Evolutionary conservation across 768 basidiomycete species (phyloP), one percentile per base, ranked within the genome.

Genomic region (Leccinum longicurvipes): DNA sequence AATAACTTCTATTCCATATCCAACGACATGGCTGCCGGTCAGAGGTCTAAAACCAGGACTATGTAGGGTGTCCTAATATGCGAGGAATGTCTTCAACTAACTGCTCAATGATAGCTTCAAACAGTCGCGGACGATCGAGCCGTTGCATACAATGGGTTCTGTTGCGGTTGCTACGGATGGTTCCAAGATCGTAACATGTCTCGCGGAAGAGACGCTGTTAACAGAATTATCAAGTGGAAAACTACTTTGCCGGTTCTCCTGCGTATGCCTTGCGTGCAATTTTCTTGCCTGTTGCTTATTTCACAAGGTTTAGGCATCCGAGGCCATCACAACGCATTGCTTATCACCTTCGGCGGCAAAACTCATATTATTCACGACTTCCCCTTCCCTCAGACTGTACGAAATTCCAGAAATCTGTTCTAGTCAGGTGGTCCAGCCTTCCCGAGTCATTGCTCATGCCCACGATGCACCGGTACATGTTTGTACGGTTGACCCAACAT

Each of bases 401-500:
- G 86, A 91, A 41, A 74, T 98, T 15, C 91, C 93, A 3, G 63
- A 71, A 11, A 67, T 76, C 6, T 64, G 71, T 11, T 67, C 73
- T 11, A 73, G 79, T 25, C 82, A 79, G 50, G 73, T 75, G 9
- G 72, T 94, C 3, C 81, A 82, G 31, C 91, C 93, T 9, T 74
- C 79, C 17, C 90, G 94, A 48, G 81, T 87, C 49, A 77, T 95
- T 46, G 77, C 91, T 4, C 86, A 84, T 59, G 92, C 95, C 4
- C 97, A 99, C 64, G 90, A 94, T 51, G 89, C 94, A 4, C 96
- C 97, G 12, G 88, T 98, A 46, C 93, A 98, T 65, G 88, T 95
- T 53, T 91, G 91, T 66, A 83, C 80, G 60, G 73, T 83, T 14
- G 95, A 92, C 75, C 91, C 87, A 17, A 90, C 90, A 9, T 93